Evolutionary conservation across 2,329 filamentous ascomycete species (phyloP), one percentile per base, ranked within the genome.

Genomic region (Cryphonectria nitschkei): DNA sequence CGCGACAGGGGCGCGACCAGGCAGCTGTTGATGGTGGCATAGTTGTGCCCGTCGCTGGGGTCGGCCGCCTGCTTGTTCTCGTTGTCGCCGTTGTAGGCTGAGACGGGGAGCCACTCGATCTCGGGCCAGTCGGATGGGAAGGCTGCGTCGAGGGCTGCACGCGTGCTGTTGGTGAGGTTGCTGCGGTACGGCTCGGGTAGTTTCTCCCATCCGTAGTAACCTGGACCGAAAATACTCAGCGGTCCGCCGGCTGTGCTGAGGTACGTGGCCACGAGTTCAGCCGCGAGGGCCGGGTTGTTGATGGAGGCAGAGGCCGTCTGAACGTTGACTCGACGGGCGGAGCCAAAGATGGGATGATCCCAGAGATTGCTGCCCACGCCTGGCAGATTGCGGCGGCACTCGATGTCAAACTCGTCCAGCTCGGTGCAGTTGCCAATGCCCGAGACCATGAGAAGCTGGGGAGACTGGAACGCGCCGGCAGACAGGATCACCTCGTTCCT

Each of bases 391-490:
- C 70, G 67, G 2, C 78, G 14, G 3, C 78, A 67, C 0, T 75
- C 72, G 63, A 83, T 82, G 14, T 72, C 72, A 41, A 77, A 73
- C 11, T 76, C 54, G 26, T 75, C 67, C n/a, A 83, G 74, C 2
- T 76, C 76, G 3, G 72, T 70, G 67, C 76, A 77, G 39, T 78
- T 76, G 16, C 80, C 76, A 22, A 81, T 78, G 3, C 77, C 79
- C 0, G 76, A 78, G 2, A 79, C 73, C 75, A 78, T 76, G 7
- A 79, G 73, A n/a, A 79, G 75, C 67, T 84, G 82, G 0, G 82
- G 83, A 0, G 80, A 82, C 52, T 82, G 80, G 70, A 83, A 82
- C 1, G 78, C 77, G 29, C 82, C 83, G 0, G 81, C 82, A 0
- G 82, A 82, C 0, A 84, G 69, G 37, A 85, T 82, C 34, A 84